These are phyloP conservation scores for Xeromyces bisporus DNA, from an alignment of 495 filamentous ascomycete genomes.

Conservation along the genomic window DNA sequence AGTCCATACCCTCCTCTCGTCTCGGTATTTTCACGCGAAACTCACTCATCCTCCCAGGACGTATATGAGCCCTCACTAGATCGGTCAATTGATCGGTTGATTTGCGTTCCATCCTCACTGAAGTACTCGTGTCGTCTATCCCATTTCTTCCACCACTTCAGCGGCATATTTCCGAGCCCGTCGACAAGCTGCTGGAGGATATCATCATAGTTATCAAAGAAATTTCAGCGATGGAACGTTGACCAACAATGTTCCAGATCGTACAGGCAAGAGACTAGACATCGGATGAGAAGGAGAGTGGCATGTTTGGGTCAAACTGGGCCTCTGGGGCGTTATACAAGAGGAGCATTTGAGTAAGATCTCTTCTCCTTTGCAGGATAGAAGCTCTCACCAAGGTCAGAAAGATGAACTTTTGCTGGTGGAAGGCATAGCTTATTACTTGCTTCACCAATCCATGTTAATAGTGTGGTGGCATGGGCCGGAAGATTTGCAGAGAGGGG, in stretches of 20 bases:
- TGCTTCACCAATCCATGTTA: slow-evolving; percentile 8
- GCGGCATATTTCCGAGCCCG: slow-evolving; percentile 4
- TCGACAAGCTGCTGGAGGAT: slow-evolving; percentile 4
- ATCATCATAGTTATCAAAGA: slow-evolving; percentile 1
- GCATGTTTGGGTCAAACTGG: slow-evolving; percentile 1
- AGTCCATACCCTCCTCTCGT: slow-evolving; percentile 1
- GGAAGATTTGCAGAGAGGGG: slow-evolving; percentile 2
- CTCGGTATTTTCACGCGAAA: slow-evolving; percentile 3
- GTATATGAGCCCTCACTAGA: slow-evolving; percentile 2
- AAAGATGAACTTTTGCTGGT: slow-evolving; percentile 7
- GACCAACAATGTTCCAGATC: slow-evolving; percentile 14
- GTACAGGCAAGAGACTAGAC: slow-evolving; percentile 16
- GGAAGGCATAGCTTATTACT: slow-evolving; percentile 6
- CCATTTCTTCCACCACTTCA: slow-evolving; percentile 16
- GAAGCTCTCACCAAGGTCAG: slow-evolving; percentile 15
- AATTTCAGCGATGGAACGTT: slow-evolving; percentile 10
- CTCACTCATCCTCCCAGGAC: slow-evolving; percentile 5
- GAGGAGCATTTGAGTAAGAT: slow-evolving; percentile 8
- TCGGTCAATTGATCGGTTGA: too few relatives aligned
- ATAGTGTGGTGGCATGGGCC: slow-evolving; percentile 2
- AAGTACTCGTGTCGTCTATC: slow-evolving; percentile 6
- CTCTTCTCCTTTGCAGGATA: slow-evolving; percentile 4
- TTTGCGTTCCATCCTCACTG: slow-evolving; percentile 6
- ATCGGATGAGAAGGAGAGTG: slow-evolving; percentile 12
- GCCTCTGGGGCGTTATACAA: slow-evolving; percentile 8